These are phyloP conservation scores for Saccharomycopsis synnaedendra DNA, from an alignment of 805 yeast genomes.

Conservation along the genomic window DNA sequence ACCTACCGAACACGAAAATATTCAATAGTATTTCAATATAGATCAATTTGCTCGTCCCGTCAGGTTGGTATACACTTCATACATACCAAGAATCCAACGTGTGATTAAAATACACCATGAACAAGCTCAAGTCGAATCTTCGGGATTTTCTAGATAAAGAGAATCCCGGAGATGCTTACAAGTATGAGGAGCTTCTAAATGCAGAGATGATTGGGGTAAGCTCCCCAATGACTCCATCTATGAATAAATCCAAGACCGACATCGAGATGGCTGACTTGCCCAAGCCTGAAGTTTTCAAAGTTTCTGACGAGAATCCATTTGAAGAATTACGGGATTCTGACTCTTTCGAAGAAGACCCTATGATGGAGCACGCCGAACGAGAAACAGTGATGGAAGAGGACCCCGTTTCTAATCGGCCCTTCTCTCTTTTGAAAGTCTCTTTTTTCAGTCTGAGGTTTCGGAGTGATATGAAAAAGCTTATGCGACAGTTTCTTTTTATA, in stretches of 20 bases:
- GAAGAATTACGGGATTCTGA: neutral
- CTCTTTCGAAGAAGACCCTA: neutral
- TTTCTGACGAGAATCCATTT: neutral
- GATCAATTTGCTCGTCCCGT: too few species aligned
- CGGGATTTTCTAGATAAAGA: too few species aligned
- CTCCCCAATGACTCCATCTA: slow-evolving; percentile 4
- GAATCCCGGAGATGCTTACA: neutral
- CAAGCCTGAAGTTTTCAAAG: neutral
- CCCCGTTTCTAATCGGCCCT: neutral
- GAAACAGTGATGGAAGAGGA: neutral
- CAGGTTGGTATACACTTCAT: too few species aligned
- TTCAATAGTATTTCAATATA: too few species aligned
- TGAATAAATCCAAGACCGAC: neutral
- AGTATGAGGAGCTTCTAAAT: slow-evolving; percentile 11
- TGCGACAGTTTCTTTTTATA: slow-evolving; percentile 10
- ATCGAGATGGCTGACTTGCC: neutral
- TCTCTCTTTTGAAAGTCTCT: slow-evolving; percentile 3
- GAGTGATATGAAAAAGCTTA: slow-evolving; percentile 6
- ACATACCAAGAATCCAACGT: too few species aligned
- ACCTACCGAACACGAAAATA: too few species aligned
- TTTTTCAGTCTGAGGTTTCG: slow-evolving; percentile 11
- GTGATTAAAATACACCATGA: too few species aligned
- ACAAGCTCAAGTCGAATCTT: too few species aligned
- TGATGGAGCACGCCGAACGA: neutral
- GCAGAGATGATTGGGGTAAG: slow-evolving; percentile 10